Percentiles rank a stretch among this genome's conserved stretches.
Conservation (phyloP, 768 basidiomycete genomes). For the Lactarius trivialis region DNA sequence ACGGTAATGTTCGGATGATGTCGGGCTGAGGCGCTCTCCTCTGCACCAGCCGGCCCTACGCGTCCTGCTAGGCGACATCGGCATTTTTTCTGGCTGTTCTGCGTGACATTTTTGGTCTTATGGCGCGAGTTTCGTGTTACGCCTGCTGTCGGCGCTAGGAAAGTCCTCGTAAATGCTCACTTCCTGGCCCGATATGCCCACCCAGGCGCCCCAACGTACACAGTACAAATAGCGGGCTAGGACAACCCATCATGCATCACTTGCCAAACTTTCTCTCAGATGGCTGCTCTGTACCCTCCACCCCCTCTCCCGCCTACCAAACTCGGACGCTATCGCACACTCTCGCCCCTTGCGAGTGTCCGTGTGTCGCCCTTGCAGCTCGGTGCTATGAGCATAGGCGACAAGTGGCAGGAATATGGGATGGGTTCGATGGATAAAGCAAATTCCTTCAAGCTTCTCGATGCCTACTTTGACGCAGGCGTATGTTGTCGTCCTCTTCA, state of each 20-base stretch:
- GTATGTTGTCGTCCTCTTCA: slow-evolving; percentile 33
- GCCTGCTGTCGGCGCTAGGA: neutral
- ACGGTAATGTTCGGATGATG: neutral
- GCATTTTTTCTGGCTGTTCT: neutral
- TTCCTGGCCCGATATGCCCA: neutral
- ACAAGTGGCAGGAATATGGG: slow-evolving; percentile 34
- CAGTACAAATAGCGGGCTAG: neutral
- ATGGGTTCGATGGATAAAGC: slow-evolving; percentile 42
- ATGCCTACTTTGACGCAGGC: slow-evolving; percentile 39
- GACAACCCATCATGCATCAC: neutral
- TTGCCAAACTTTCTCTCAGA: neutral
- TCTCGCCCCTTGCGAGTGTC: slow-evolving; percentile 38
- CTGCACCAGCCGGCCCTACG: neutral
- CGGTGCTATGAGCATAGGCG: slow-evolving; percentile 45
- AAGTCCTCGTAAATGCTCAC: neutral
- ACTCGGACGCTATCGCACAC: slow-evolving; percentile 34
- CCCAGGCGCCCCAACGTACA: neutral
- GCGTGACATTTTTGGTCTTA: neutral
- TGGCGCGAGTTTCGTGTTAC: neutral
- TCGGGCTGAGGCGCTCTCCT: neutral
- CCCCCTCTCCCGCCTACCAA: slow-evolving; percentile 4
- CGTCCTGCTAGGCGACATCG: neutral
- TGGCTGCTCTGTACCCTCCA: neutral
- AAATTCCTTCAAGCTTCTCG: slow-evolving; percentile 39
- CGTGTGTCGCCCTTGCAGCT: slow-evolving; percentile 46